These are phyloP conservation scores for Prunus yedoensis DNA, from an alignment of 331 rosid species.

Conservation along the genomic window DNA sequence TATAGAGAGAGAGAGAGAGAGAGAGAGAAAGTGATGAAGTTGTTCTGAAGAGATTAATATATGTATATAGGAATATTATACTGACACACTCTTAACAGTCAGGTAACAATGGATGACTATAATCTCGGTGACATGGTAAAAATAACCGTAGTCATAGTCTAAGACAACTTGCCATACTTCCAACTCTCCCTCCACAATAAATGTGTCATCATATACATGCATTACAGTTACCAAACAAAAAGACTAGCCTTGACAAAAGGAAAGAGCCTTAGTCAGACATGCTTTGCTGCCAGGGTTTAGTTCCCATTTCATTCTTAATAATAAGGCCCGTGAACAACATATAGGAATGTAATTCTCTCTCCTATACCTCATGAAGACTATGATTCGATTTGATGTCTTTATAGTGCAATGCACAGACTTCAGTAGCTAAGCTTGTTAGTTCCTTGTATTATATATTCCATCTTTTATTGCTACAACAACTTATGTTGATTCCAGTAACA, in stretches of 20 bases:
- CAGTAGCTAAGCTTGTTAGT: slow-evolving; percentile 1
- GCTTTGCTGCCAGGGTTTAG: background rate
- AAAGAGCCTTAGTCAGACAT: background rate
- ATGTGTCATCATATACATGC: background rate
- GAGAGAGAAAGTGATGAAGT: background rate
- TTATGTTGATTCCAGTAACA: background rate
- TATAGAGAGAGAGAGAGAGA: too few relatives aligned
- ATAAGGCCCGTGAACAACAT: background rate
- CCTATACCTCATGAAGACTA: background rate
- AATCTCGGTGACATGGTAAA: background rate
- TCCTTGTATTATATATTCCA: background rate
- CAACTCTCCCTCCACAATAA: background rate
- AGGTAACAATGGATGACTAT: background rate
- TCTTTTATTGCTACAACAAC: slow-evolving; percentile 3
- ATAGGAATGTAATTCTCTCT: background rate
- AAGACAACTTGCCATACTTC: background rate
- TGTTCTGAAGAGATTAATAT: background rate
- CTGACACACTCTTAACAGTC: background rate
- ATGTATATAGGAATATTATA: background rate
- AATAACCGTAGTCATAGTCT: background rate
- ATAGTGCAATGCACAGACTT: background rate
- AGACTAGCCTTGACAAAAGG: background rate
- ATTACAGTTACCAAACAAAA: background rate
- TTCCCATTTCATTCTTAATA: background rate
- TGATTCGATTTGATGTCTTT: background rate